Evolutionary conservation across 2,329 filamentous ascomycete species (phyloP), one percentile per base, ranked within the genome.

Genomic region (Ceratocystis colombiana): DNA sequence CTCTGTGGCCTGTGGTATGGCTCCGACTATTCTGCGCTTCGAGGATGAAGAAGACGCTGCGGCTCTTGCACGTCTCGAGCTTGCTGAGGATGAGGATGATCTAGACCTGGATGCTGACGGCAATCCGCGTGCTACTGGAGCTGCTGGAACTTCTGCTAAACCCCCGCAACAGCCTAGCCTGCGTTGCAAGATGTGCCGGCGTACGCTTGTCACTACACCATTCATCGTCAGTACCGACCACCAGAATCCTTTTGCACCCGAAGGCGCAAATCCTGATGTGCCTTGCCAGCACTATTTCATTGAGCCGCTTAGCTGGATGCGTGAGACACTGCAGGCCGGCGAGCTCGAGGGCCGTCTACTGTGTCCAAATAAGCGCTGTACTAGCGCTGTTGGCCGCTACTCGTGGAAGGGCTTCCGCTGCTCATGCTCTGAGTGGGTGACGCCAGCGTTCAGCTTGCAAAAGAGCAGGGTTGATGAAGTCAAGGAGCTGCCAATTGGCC

Each of bases 331-430:
- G 2, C 88, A 92, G 71, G 83, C 88, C 72, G 91, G 89, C 33
- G 84, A 87, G 68, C 80, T 97, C 28, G 89, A 92, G 68, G 94
- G 94, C 28, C 85, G 93, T 8, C 79, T 99, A 41, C 83, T 86
- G 67, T 99, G 94, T 72, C 93, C 94, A 8, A 88, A 87, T 71
- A 68, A 74, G 7, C 88, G 87, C 72, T 99, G 94, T 75, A 84
- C 83, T 61, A 85, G 89, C 50, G 90, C 90, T 64, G 84, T 97
- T 61, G 94, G 94, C 48, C 89, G 94, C 71, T 99, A 96, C 73
- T 89, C 93, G 64, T 99, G 94, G 94, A 90, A 95, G 74, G 94
- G 94, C 15, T 88, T 96, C 81, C 86, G 86, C 74, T 99, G 94
- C 77, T 94, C 86, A 73, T 99, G 94, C 75, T 86, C 88, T 46